Evolutionary conservation across 805 yeast genomes (phyloP), one percentile per base, ranked within the genome.

Genomic region (Barnettozyma populi): DNA sequence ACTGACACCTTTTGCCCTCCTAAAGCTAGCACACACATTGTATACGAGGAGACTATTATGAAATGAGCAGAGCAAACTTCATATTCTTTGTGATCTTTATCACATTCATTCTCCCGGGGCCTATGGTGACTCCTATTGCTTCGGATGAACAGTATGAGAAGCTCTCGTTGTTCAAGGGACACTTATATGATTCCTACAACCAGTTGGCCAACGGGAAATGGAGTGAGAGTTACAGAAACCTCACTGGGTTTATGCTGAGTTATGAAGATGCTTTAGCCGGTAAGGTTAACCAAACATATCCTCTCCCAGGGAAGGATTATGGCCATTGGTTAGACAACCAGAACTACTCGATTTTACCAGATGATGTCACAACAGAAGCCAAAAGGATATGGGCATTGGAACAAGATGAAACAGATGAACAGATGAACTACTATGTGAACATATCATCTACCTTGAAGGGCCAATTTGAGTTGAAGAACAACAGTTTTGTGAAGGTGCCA

Each of bases 211-310:
- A 71, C 35, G 61, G 76, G 38, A 70, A 75, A 1, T 82, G 74
- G 61, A 46, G 60, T 18, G 50, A 65, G 4, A 88, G 86, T 6
- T 82, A 81, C 60, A 85, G 86, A 1, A 84, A 86, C 56, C 62
- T 87, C 14, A 84, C 94, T 0, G 96, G 96, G 4, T 78, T 83
- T 49, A 74, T 72, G 56, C 64, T 83, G 31, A 78, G 88, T 27
- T 87, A 86, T 55, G 68, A 72, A 9, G 95, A 84, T 63, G 73
- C 71, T 14, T 19, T 74, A 2, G 61, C 68, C 5, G 75, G 76
- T 11, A 65, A 72, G 43, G 70, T 70, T 24, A 68, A 65, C 1
- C 72, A 74, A 50, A 72, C 78, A 0, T 83, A 82, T 76, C 90
- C 90, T 0, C 62, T 82, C 23, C 78, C 69, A 1, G 67, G 64